Base-by-base conservation (phyloP, 495 filamentous ascomycete genomes). In the Melanomma pulvis-pyrius region DNA sequence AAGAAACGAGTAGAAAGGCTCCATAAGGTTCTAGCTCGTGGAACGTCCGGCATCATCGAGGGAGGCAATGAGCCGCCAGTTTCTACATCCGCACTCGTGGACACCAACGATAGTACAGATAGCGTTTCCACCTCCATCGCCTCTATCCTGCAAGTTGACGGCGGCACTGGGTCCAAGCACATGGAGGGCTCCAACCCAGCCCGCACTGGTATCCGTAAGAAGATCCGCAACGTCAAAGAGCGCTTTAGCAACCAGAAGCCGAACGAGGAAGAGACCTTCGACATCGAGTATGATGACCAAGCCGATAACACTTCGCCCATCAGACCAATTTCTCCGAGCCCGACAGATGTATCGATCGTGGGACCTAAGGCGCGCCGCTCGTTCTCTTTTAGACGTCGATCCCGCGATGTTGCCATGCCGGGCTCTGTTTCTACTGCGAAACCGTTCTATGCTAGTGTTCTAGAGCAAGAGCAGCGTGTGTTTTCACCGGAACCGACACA, bases 1-100 rank as follows among this genome's bases (percentile, higher is more conserved):
- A 61, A 61, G 50, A 44, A 62, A 46, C 49, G 32, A n/a, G 26
- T 32, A 3, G 49, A 68, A 4, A 52, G 51, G 22, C 34, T 55
- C 1, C 53, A 64, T 3, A 26, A 50, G n/a, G 48, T 50, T 17
- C 22, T 28, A 25, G 3, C 9, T 44, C 39, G 39, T 11, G 39
- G 39, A 44, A 44, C 17, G n/a, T 44, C 13, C 39, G 17, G 5
- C n/a, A 3, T n/a, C 39, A 44, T 15, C n/a, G 39, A 44, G 39
- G 39, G 9, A 44, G 39, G 2, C 9, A 7, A 6, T 15, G 39
- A 15, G 5, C 39, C 5, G 44, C 4, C 2, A 50, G 12, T 50
- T 4, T 17, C 48, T 24, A 47, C 32, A 62, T 62, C 28, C 11
- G 25, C n/a, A n/a, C 39, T 44, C 24, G 21, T 48, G 12, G 59